phyloP scores from a whole-genome alignment of 2,329 filamentous ascomycete species.

The Fusarium sublunatum region DNA sequence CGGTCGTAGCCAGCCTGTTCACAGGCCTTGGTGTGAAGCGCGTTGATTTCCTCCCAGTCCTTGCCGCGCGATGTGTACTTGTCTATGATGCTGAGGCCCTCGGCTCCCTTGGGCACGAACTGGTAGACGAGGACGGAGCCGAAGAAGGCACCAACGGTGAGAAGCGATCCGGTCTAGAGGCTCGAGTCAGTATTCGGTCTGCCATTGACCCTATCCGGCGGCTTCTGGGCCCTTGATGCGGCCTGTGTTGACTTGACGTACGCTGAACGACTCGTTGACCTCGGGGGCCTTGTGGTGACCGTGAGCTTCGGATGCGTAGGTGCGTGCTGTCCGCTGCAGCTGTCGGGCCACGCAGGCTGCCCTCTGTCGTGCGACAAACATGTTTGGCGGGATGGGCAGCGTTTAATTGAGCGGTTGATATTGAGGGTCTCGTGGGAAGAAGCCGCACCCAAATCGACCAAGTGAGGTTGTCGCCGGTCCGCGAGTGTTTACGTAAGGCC shows the following conservation, averaged over 20 bases:
- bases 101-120: conserved; percentile 62
- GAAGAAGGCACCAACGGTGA: conserved; percentile 59
- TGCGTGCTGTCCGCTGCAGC: conserved; percentile 56
- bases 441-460: conserved; percentile 39
- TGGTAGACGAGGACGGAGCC: conserved; percentile 59
- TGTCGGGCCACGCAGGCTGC: conserved; percentile 53
- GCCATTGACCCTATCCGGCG: conserved; percentile 10
- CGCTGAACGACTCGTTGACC: conserved; percentile 67
- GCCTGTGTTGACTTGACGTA: conserved; percentile 57
- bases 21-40: conserved; percentile 61
- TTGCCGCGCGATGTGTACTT: conserved; percentile 60
- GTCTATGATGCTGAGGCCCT: conserved; percentile 60
- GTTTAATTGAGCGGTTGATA: conserved; percentile 51
- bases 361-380: conserved; percentile 60
- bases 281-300: conserved; percentile 59
- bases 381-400: conserved; percentile 48
- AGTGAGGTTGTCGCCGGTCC: conserved; percentile 47
- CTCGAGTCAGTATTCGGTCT: conserved; percentile 21
- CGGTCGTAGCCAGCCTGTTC: conserved; percentile 69
- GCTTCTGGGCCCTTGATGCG: conserved; percentile 20
- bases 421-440: conserved; percentile 43
- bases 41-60: conserved; percentile 64
- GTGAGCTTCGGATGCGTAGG: conserved; percentile 66
- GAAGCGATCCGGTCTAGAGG: conserved; percentile 61
- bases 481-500: conserved; percentile 48